Conservation (phyloP, 1,284 basidiomycete species). For the Pascua sp. region DNA sequence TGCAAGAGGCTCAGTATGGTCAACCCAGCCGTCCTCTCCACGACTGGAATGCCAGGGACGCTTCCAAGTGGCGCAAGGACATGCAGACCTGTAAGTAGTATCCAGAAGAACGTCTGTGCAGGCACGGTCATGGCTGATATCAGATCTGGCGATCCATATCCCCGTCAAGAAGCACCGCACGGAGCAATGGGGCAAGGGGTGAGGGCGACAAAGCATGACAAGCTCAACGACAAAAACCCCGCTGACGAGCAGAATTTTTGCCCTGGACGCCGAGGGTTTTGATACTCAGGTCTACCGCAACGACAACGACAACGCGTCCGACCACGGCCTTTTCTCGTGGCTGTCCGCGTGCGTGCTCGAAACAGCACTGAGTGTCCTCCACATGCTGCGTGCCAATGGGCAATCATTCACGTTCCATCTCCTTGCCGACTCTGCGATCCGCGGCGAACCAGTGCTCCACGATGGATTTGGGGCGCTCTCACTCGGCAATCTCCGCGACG, state of each 20-base stretch:
- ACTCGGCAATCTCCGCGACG: constrained; percentile 29
- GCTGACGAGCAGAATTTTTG: constrained; percentile 32
- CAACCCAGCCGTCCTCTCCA: too few relatives aligned
- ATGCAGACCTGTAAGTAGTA: not conserved
- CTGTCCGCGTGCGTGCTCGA: constrained; percentile 39
- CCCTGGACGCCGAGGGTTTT: constrained; percentile 37
- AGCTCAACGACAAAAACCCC: too few relatives aligned
- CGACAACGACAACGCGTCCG: constrained; percentile 15
- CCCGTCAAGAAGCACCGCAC: not conserved
- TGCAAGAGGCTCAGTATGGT: too few relatives aligned
- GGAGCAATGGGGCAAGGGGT: too few relatives aligned
- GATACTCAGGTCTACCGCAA: constrained; percentile 32
- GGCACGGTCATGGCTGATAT: not conserved
- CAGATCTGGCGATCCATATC: not conserved
- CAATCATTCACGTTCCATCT: constrained; percentile 36
- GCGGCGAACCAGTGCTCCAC: constrained; percentile 23
- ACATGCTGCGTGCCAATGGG: constrained; percentile 37
- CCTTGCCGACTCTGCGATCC: not conserved
- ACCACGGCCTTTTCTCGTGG: constrained; percentile 35
- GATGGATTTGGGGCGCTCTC: constrained; percentile 44
- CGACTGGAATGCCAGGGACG: not conserved
- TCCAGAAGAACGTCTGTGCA: not conserved
- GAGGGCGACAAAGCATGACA: too few relatives aligned
- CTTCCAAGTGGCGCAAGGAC: not conserved
- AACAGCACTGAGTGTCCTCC: constrained; percentile 37